Evolutionary conservation across 352 stramenopile species (phyloP).

Genomic region (Globisporangium emineosum): DNA sequence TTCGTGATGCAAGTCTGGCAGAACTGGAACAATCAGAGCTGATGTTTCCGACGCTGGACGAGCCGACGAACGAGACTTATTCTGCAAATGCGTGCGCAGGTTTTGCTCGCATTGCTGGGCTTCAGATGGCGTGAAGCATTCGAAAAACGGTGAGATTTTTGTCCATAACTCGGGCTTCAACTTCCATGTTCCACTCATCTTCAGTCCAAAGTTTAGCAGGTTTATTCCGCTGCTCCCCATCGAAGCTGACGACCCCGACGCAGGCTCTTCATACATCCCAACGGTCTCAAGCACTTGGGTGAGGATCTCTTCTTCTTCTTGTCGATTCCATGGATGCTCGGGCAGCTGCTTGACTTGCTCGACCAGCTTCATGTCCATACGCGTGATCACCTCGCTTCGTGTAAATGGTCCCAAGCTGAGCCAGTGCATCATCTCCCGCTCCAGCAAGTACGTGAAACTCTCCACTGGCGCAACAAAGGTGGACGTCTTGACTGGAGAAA

Average conservation of each 20-base stretch:
- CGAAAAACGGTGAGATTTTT: conserved; percentile 60
- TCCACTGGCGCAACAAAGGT: conserved; percentile 30
- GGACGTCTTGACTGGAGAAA: conserved; percentile 48
- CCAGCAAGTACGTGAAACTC: conserved; percentile 40
- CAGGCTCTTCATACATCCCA: conserved; percentile 56
- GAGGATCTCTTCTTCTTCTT: conserved; percentile 81
- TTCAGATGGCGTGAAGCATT: conserved; percentile 75
- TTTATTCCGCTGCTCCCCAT: conserved; percentile 16
- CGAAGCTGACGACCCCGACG: conserved; percentile 2
- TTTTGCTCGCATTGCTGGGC: conserved; percentile 76
- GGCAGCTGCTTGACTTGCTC: conserved; percentile 68
- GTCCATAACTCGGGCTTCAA: conserved; percentile 54
- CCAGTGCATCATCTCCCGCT: conserved; percentile 80
- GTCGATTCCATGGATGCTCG: conserved; percentile 42
- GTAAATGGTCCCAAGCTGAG: conserved; percentile 64
- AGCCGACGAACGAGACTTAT: background rate
- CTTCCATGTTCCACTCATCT: conserved; percentile 69
- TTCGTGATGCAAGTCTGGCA: conserved; percentile 19
- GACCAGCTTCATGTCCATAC: conserved; percentile 69
- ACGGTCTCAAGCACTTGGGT: conserved; percentile 60
- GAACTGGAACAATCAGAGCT: conserved; percentile 27
- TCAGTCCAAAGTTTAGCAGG: conserved; percentile 51
- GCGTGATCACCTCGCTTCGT: conserved; percentile 60
- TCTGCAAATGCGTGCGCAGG: conserved; percentile 30
- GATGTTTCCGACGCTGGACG: background rate